phyloP scores from a whole-genome alignment of 352 stramenopile species.

The Phytophthora tubulina region DNA sequence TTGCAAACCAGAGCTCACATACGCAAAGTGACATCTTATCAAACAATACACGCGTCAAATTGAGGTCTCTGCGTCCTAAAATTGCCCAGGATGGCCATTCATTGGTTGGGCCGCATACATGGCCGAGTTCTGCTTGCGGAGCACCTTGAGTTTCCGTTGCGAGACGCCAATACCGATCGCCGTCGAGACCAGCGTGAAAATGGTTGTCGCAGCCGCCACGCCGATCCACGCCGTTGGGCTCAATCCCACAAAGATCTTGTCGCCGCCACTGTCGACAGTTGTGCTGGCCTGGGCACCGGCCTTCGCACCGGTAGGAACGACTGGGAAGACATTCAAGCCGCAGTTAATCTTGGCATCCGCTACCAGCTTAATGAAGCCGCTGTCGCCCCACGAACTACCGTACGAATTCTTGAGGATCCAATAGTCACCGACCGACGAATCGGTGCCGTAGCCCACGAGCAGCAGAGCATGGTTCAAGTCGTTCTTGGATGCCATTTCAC shows the following conservation, averaged over 20 bases:
- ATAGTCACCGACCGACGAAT: slow-evolving; percentile 68
- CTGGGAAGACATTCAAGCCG: slow-evolving; percentile 82
- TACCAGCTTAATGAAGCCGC: slow-evolving; percentile 72
- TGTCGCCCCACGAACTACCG: slow-evolving; percentile 69
- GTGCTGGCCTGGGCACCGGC: slow-evolving; percentile 51
- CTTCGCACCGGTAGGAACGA: slow-evolving; percentile 69
- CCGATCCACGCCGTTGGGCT: slow-evolving; percentile 65
- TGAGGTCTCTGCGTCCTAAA: slow-evolving; percentile 12
- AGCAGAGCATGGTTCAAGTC: slow-evolving; percentile 83
- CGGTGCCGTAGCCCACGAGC: slow-evolving; percentile 80
- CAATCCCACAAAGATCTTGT: slow-evolving; percentile 69
- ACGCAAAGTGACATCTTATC: slow-evolving; percentile 11
- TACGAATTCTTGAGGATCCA: slow-evolving; percentile 91
- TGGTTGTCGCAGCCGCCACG: slow-evolving; percentile 57
- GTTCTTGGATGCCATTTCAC: slow-evolving; percentile 69
- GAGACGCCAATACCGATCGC: slow-evolving; percentile 57
- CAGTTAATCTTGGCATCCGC: slow-evolving; percentile 82
- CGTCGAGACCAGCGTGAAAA: slow-evolving; percentile 56
- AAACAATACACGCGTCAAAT: slow-evolving; percentile 8
- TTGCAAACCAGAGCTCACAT: slow-evolving; percentile 9
- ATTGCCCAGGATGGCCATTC: slow-evolving; percentile 6
- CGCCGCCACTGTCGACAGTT: slow-evolving; percentile 72
- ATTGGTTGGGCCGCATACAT: slow-evolving; percentile 44
- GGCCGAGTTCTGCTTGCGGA: slow-evolving; percentile 64
- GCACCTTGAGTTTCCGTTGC: slow-evolving; percentile 49